Percentiles rank a stretch among this genome's conserved stretches.
Evolutionary conservation across 306 rosid genomes (phyloP).

Genomic region (Fagus sylvatica): DNA sequence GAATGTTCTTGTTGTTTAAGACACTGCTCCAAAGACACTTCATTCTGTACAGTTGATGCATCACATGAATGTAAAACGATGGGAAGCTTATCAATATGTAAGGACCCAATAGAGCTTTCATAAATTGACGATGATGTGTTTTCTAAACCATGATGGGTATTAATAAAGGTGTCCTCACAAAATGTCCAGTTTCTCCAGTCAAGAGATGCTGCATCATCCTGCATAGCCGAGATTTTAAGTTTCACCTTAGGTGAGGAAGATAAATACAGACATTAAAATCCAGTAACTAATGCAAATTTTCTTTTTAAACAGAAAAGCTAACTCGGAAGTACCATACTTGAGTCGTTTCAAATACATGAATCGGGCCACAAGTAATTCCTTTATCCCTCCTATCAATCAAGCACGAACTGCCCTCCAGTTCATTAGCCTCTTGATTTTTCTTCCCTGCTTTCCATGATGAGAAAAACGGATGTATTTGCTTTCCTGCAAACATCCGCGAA

Average conservation of each 20-base stretch:
- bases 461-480: slow-evolving; percentile 74
- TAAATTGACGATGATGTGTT: slow-evolving; percentile 34
- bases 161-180: slow-evolving; percentile 26
- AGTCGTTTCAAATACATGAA: slow-evolving; percentile 71
- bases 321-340: slow-evolving; percentile 40
- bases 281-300: not conserved
- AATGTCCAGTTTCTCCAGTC: slow-evolving; percentile 79
- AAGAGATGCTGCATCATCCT: slow-evolving; percentile 49
- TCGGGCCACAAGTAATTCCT: slow-evolving; percentile 40
- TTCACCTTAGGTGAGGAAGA: slow-evolving; percentile 18
- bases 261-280: not conserved
- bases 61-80: slow-evolving; percentile 22
- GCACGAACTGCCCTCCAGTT: slow-evolving; percentile 23
- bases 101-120: slow-evolving; percentile 56
- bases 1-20: slow-evolving; percentile 32
- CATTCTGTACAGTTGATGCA: slow-evolving; percentile 28
- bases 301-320: slow-evolving; percentile 6
- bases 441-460: slow-evolving; percentile 45
- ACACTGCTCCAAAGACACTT: slow-evolving; percentile 36
- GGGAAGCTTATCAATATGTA: slow-evolving; percentile 53
- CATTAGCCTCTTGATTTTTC: slow-evolving; percentile 42
- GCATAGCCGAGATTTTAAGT: slow-evolving; percentile 35
- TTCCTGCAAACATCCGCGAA: slow-evolving; percentile 66
- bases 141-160: slow-evolving; percentile 24
- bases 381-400: slow-evolving; percentile 22